Conservation (phyloP, 345 rosid species). For the Aquilaria malaccensis region DNA sequence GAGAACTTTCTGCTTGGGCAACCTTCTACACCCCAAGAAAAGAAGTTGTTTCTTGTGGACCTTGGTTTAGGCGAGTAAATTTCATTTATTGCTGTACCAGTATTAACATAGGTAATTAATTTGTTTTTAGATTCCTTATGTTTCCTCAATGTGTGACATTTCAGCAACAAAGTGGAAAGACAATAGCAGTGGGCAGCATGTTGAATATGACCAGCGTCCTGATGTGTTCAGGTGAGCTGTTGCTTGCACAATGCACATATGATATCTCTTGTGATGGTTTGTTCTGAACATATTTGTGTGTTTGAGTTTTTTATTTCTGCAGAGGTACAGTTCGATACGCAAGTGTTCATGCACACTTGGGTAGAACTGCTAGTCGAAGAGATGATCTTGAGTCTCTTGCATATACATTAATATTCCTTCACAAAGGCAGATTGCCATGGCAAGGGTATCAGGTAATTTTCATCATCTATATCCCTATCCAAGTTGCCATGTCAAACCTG, state of each 20-base stretch:
- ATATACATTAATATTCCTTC: constrained; percentile 86
- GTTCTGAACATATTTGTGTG: not conserved
- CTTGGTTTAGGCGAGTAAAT: constrained; percentile 71
- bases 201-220: constrained; percentile 98
- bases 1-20: constrained; percentile 94
- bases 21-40: constrained; percentile 80
- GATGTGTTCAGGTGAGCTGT: constrained; percentile 81
- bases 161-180: constrained; percentile 97
- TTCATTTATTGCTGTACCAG: not conserved
- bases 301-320: constrained; percentile 5
- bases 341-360: constrained; percentile 95
- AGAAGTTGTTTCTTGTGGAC: constrained; percentile 87
- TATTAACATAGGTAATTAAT: not conserved
- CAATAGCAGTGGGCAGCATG: constrained; percentile 65
- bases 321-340: constrained; percentile 99
- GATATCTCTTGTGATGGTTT: not conserved
- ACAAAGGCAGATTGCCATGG: constrained; percentile 97
- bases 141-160: constrained; percentile 12
- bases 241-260: constrained; percentile 6
- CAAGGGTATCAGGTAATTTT: constrained; percentile 88
- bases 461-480: constrained; percentile 1
- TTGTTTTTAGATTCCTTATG: constrained; percentile 13
- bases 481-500: constrained; percentile 4
- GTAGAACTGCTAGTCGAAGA: constrained; percentile 96
- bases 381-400: constrained; percentile 99